Conservation (phyloP, 306 rosid species). For the Vachellia collinsii region DNA sequence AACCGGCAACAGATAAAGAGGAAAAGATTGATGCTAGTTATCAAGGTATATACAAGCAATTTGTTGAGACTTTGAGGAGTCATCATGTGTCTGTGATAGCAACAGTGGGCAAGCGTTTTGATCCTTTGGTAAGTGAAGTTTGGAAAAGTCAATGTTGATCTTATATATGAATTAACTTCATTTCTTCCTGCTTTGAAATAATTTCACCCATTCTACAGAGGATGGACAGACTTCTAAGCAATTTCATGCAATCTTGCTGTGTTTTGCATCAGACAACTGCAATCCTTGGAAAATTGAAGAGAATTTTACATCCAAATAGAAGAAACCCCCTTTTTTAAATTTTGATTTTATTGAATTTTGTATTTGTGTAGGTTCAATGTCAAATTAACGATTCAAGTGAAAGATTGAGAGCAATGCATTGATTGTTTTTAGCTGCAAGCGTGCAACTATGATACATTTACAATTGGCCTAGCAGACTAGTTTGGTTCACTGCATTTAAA, state of each 20-base stretch:
- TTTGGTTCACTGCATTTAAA: not conserved
- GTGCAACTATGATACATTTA: not conserved
- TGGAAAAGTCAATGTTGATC: constrained; percentile 8
- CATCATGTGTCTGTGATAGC: constrained; percentile 70
- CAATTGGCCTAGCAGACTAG: not conserved
- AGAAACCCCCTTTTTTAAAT: not conserved
- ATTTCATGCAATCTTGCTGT: constrained; percentile 14
- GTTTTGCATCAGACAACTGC: constrained; percentile 1
- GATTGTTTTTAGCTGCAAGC: constrained; percentile 14
- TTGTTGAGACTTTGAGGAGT: constrained; percentile 82
- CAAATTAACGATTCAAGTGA: not conserved
- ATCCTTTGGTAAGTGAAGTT: constrained; percentile 73
- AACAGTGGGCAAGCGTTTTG: constrained; percentile 84
- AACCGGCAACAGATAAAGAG: constrained; percentile 75
- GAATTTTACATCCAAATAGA: constrained; percentile 13
- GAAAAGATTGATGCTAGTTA: constrained; percentile 80
- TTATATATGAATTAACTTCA: constrained; percentile 1
- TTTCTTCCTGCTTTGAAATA: constrained; percentile 16
- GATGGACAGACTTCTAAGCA: not conserved
- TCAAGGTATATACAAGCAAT: constrained; percentile 94
- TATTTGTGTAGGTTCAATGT: constrained; percentile 6
- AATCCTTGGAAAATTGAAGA: not conserved
- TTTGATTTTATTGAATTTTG: not conserved
- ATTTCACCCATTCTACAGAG: constrained; percentile 3
- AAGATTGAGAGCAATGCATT: not conserved